Percentiles rank a stretch among this genome's conserved stretches.
Conservation (phyloP, 371 early-diverging fungal species). For the Mortierella sp. region DNA sequence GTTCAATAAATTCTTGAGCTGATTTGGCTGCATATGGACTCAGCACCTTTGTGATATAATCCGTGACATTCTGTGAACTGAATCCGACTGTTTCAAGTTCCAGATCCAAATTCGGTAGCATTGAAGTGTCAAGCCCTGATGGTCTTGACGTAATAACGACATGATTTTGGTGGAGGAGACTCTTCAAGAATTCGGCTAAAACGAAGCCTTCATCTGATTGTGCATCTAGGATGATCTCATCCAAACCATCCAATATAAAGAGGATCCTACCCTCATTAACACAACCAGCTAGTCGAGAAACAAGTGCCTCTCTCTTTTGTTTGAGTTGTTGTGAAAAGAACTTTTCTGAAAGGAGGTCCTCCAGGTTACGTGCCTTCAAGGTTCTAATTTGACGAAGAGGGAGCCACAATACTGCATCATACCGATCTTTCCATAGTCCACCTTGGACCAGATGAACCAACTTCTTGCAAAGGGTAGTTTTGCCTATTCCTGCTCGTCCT, state of each 20-base stretch:
- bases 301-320: not conserved
- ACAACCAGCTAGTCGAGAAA: not conserved
- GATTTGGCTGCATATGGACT: conserved; percentile 9
- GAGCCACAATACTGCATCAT: conserved; percentile 24
- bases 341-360: conserved; percentile 11
- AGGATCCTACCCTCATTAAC: conserved; percentile 16
- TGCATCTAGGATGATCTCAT: not conserved
- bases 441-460: conserved; percentile 2
- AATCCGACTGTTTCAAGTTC: conserved; percentile 31
- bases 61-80: conserved; percentile 24
- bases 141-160: conserved; percentile 31
- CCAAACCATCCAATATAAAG: conserved; percentile 28
- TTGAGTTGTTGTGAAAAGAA: not conserved
- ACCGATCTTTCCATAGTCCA: conserved; percentile 21
- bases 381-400: conserved; percentile 21
- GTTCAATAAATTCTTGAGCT: conserved; percentile 26
- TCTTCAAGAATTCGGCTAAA: conserved; percentile 4
- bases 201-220: not conserved
- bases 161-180: conserved; percentile 2
- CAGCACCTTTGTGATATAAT: conserved; percentile 13
- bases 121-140: conserved; percentile 17
- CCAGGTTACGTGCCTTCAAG: conserved; percentile 15
- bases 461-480: no score
- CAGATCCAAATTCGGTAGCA: conserved; percentile 17
- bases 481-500: no score